Base-by-base conservation (phyloP, 306 rosid species). In the Fragaria ananassa region DNA sequence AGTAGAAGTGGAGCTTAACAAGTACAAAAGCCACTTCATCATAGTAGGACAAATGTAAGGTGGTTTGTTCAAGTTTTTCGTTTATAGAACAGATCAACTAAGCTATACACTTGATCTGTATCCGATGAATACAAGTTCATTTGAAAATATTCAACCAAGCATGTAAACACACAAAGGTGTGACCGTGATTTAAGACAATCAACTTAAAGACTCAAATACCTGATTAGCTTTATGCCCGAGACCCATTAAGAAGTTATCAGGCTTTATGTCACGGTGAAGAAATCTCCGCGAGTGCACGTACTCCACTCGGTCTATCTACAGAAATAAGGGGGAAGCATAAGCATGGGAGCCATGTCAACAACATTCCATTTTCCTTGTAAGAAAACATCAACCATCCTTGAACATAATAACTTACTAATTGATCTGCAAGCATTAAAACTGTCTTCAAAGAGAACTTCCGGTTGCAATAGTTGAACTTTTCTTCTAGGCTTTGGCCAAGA, bases 251-350 rank as follows among this genome's bases (percentile, higher is more conserved):
- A 92, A 95, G 91, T 92, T 95, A 81, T 95, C 98, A 54, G 98
- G 98, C 92, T 95, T 95, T 82, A 95, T 95, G 83, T 95, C 98
- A 31, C 98, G 98, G 70, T 95, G 98, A 84, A 95, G 97, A 83
- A 95, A 95, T 44, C 98, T 97, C 70, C 93, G 91, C 56, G 96
- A 89, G 74, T 95, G 98, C 97, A 95, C 87, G 88, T 92, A 92
- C 89, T 95, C 98, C 70, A 92, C 98, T 89, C 98, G 88, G 82
- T 89, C 90, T 79, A 95, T 80, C 98, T 95, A 82, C 56, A 77
- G 10, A 79, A 69, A 60, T 51, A 81, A 74, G 45, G 72, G 49
- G 69, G 66, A 45, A 53, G 60, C 46, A 80, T 83, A 80, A 85
- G 84, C 19, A 79, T 25, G 69, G 74, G n/a, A 74, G 71, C 64